Conservation (phyloP, 805 yeast species). For the Dipodascus albidus region DNA sequence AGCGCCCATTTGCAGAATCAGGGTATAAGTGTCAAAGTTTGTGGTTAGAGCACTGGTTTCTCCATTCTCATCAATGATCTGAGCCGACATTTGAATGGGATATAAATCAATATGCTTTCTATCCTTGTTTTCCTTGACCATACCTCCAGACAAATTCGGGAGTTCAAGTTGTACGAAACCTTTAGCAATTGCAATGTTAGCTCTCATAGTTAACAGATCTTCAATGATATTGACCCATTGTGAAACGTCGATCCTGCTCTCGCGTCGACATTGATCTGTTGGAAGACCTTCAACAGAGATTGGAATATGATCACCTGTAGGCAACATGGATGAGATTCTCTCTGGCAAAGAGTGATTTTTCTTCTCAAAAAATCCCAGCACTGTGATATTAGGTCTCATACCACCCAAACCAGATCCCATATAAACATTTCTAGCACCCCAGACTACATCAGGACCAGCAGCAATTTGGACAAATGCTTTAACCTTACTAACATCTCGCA, state of each 20-base stretch:
- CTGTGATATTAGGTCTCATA: slow-evolving; percentile 93
- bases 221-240: slow-evolving; percentile 93
- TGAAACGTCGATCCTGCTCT: slow-evolving; percentile 51
- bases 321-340: slow-evolving; percentile 6
- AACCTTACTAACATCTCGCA: slow-evolving; percentile 64
- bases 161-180: slow-evolving; percentile 61
- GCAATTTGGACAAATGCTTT: slow-evolving; percentile 94
- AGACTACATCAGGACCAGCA: slow-evolving; percentile 72
- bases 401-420: slow-evolving; percentile 97
- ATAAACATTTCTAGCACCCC: slow-evolving; percentile 92
- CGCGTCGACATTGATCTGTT: slow-evolving; percentile 68
- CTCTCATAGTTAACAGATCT: slow-evolving; percentile 76
- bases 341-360: slow-evolving; percentile 19
- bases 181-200: slow-evolving; percentile 88
- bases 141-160: slow-evolving; percentile 32
- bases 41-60: slow-evolving; percentile 49
- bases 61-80: slow-evolving; percentile 54
- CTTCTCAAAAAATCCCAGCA: slow-evolving; percentile 77
- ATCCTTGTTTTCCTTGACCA: slow-evolving; percentile 22
- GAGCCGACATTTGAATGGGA: slow-evolving; percentile 94
- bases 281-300: slow-evolving; percentile 42
- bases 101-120: slow-evolving; percentile 68
- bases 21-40: slow-evolving; percentile 90
- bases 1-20: slow-evolving; percentile 88
- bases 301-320: slow-evolving; percentile 8